Evolutionary conservation across 2,329 filamentous ascomycete species (phyloP), one percentile per base, ranked within the genome.

Genomic region (Clonostachys solani): DNA sequence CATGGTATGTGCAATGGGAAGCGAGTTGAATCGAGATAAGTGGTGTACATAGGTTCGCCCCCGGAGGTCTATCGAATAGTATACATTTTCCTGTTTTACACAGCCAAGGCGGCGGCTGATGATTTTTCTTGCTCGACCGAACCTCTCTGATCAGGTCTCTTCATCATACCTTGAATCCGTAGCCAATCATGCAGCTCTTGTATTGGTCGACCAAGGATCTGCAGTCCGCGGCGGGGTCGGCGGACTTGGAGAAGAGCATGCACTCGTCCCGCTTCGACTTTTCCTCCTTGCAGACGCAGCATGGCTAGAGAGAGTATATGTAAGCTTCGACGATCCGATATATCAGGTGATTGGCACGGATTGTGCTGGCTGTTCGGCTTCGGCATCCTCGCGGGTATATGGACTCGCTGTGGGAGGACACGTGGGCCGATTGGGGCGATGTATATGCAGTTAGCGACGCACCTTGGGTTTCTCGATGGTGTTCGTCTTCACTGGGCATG

Each of bases 241-340:
- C 78, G 51, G 88, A 79, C 52, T 82, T 91, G 47, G 90, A 95
- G 75, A 97, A 96, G 48, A 99, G 87, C 92, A 99, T 97, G 77
- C 94, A 99, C 71, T 99, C 92, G 73, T 99, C 94, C 53, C 94
- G 89, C 57, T 80, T 80, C 37, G 89, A 78, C 70, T 99, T 99
- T 69, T 99, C 91, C 41, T 94, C 83, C 65, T 92, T 96, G 82
- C 94, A 99, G 33, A 97, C 94, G 66, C 94, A 97, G 80, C 94
- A 97, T 40, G 92, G 92, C 90, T 96, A 29, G 4, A 29, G 9
- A 29, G 23, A 29, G 23, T 29, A 5, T 29, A 9, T 29, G 23
- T 29, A 29, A 29, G 23, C 23, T 29, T 29, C 23, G 23, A 29
- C 8, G 23, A 29, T 29, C 23, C 3, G 23, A 29, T 29, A 29